These are phyloP conservation scores for Nitzschia palea DNA, from an alignment of 108 stramenopile genomes.

Conservation along the genomic window DNA sequence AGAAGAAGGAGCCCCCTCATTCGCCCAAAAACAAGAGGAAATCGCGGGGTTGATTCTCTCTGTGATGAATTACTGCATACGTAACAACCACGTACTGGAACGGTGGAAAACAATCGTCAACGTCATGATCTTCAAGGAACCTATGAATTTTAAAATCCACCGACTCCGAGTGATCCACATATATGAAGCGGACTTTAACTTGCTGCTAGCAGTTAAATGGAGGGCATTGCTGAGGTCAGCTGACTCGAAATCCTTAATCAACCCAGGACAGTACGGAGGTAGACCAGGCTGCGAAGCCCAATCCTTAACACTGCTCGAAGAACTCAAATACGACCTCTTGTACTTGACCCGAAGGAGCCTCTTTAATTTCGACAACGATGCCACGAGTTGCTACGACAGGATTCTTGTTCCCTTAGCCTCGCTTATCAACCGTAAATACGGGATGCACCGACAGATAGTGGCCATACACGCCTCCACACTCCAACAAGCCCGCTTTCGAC, in stretches of 20 bases:
- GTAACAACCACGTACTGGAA: background rate
- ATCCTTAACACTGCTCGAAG: background rate
- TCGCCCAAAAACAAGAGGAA: background rate
- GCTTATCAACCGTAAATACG: background rate
- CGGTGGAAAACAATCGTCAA: background rate
- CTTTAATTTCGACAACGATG: background rate
- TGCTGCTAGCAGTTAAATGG: background rate
- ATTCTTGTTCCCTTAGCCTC: background rate
- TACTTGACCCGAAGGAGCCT: background rate
- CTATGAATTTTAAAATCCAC: background rate
- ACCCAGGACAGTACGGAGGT: background rate
- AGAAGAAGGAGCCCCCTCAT: background rate
- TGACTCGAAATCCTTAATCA: background rate
- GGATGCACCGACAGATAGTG: background rate
- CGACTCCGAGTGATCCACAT: constrained; percentile 17
- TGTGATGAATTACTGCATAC: background rate
- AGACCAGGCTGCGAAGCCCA: background rate
- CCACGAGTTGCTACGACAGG: background rate
- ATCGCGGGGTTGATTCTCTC: background rate
- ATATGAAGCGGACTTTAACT: constrained; percentile 12
- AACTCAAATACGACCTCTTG: background rate
- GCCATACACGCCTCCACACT: background rate
- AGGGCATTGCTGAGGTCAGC: background rate
- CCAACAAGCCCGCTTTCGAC: background rate
- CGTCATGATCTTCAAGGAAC: background rate